These are phyloP conservation scores for Lepidium sativum DNA, from an alignment of 345 rosid species.

Conservation along the genomic window DNA sequence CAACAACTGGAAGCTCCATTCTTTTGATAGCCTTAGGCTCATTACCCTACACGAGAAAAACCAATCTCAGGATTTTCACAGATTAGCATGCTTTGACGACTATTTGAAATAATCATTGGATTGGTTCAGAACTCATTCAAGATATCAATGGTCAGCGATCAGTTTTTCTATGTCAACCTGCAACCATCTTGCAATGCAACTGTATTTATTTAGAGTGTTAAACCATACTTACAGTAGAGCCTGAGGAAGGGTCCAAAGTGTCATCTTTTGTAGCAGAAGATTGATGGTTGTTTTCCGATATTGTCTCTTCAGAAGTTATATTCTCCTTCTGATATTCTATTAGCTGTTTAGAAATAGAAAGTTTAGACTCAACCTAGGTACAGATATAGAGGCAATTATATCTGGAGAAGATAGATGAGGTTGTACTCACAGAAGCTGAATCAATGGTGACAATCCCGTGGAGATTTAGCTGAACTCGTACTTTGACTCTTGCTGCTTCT, in stretches of 20 bases:
- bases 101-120: background rate
- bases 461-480: conserved; percentile 54
- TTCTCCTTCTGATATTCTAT: conserved; percentile 35
- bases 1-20: conserved; percentile 48
- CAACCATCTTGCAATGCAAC: background rate
- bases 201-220: background rate
- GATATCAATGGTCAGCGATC: conserved; percentile 2
- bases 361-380: conserved; percentile 1
- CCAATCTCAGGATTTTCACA: conserved; percentile 5
- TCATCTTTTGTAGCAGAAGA: conserved; percentile 28
- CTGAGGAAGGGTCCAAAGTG: conserved; percentile 15
- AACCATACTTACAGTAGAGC: conserved; percentile 32
- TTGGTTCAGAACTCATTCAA: background rate
- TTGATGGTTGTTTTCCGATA: conserved; percentile 25
- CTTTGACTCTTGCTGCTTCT: conserved; percentile 55
- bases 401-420: background rate
- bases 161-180: background rate
- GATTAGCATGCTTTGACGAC: background rate
- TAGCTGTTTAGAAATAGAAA: conserved; percentile 30
- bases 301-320: conserved; percentile 27
- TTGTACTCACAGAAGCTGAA: conserved; percentile 49
- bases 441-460: conserved; percentile 55
- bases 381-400: background rate
- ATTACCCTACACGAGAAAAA: conserved; percentile 34
- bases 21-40: conserved; percentile 33